Base-by-base conservation (phyloP, 768 basidiomycete species). In the Leucosporidium creatinivorum region DNA sequence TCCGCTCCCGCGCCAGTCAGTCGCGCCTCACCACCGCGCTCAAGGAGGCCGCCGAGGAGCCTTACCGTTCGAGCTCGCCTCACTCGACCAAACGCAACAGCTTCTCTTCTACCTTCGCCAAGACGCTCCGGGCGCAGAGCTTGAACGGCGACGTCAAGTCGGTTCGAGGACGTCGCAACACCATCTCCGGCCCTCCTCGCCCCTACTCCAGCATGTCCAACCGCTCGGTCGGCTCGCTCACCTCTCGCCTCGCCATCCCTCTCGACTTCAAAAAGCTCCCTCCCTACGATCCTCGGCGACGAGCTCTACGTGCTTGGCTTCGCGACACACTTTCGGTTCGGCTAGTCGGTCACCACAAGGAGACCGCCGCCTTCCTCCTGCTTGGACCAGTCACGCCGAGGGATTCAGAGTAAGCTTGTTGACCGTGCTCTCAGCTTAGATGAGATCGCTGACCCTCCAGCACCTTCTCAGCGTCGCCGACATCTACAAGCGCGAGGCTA, bases 341-440 rank as follows among this genome's bases (percentile, higher is more conserved):
- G 2, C 58, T 61, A 3, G 63, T 65, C 23, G 66, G 70, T 17
- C 70, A 71, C 61, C 56, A 65, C 55, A 39, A 50, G 47, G 63
- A 71, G n/a, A 67, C 64, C 33, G 66, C 66, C 4, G 63, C 63
- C 13, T 71, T 71, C 63, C 49, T 71, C 15, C 61, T 71, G 0
- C 52, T 51, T 1, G 62, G 60, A 1, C 62, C 70, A 2, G 61
- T 65, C 23, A 54, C 61, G 1, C 66, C 67, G 23, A 33, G 56
- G 18, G 66, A 71, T 4, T 48, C 60, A 9, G 70, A 71, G 68
- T 69, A 19, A 47, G 68, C n/a, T n/a, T n/a, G n/a, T n/a, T n/a
- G n/a, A n/a, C 30, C 12, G 26, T 23, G n/a, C 47, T 25, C 47
- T 44, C 1, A n/a, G 23, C 4, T 7, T 9, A n/a, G n/a, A n/a